phyloP scores from a whole-genome alignment of 345 rosid genomes.

The Firmiana major region DNA sequence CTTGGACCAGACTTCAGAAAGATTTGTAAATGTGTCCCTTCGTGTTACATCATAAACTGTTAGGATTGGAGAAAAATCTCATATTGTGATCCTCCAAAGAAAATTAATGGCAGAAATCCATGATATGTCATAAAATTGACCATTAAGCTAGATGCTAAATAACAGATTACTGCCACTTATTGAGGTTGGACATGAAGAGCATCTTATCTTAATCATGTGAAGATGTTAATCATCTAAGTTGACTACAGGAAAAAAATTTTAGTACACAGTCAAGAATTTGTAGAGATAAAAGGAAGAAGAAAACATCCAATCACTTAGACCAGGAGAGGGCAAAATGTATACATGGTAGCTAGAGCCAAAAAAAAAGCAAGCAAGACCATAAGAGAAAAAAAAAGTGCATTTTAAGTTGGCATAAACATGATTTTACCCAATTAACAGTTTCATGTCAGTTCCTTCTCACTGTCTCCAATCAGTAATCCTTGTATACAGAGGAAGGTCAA shows the following conservation, averaged over 20 bases:
- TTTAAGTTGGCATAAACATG: background rate
- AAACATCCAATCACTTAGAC: background rate
- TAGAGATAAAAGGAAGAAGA: background rate
- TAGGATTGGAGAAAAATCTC: background rate
- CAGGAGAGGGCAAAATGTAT: background rate
- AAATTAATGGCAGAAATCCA: background rate
- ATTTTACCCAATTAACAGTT: background rate
- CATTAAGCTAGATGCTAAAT: background rate
- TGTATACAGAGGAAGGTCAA: background rate
- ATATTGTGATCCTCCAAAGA: background rate
- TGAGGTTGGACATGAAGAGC: background rate
- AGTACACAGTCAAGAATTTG: background rate
- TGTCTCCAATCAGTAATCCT: background rate
- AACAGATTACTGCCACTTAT: background rate
- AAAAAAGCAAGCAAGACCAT: background rate
- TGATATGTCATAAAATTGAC: background rate
- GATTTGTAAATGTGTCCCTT: constrained; percentile 64
- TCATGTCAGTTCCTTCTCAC: background rate
- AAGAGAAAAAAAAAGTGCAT: background rate
- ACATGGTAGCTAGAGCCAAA: background rate
- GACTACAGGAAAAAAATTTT: background rate
- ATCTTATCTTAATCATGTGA: background rate
- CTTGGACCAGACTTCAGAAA: constrained; percentile 70
- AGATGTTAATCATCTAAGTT: background rate
- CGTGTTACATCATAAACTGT: constrained; percentile 74